These are phyloP conservation scores for Cubamyces sp. DNA, from an alignment of 768 basidiomycete species.

Conservation along the genomic window DNA sequence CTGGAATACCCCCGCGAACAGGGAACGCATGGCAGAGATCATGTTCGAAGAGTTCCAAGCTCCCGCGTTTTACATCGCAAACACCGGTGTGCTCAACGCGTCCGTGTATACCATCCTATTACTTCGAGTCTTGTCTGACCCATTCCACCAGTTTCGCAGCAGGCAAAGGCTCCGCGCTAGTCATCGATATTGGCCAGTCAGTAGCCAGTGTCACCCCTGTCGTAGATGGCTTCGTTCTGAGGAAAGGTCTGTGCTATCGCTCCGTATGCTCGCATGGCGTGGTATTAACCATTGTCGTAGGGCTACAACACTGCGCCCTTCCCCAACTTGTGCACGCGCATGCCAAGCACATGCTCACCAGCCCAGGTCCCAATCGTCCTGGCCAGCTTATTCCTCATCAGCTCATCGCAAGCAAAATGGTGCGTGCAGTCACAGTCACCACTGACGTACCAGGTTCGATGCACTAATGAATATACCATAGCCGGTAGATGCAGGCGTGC, in stretches of 20 bases:
- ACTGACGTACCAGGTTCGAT: background rate
- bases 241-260: conserved; percentile 67
- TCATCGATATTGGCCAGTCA: conserved; percentile 91
- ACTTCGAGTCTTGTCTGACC: background rate
- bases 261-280: background rate
- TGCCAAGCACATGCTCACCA: conserved; percentile 67
- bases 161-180: conserved; percentile 95
- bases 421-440: conserved; percentile 35
- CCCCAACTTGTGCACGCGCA: conserved; percentile 83
- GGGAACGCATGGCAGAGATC: conserved; percentile 94
- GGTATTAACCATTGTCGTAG: conserved; percentile 43
- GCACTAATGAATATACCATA: conserved; percentile 32
- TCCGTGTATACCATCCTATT: conserved; percentile 43
- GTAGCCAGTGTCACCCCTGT: conserved; percentile 93
- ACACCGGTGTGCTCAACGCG: conserved; percentile 93
- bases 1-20: conserved; percentile 93
- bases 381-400: conserved; percentile 85
- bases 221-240: conserved; percentile 95
- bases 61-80: conserved; percentile 96
- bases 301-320: conserved; percentile 74
- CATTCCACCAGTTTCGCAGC: conserved; percentile 76
- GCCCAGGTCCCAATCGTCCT: conserved; percentile 50
- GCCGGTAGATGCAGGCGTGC: conserved; percentile 72
- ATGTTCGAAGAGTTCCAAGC: conserved; percentile 97
- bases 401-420: conserved; percentile 81